These are phyloP conservation scores for Cladosporium austrohemisphaericum DNA, from an alignment of 2,329 filamentous ascomycete species.

Conservation along the genomic window DNA sequence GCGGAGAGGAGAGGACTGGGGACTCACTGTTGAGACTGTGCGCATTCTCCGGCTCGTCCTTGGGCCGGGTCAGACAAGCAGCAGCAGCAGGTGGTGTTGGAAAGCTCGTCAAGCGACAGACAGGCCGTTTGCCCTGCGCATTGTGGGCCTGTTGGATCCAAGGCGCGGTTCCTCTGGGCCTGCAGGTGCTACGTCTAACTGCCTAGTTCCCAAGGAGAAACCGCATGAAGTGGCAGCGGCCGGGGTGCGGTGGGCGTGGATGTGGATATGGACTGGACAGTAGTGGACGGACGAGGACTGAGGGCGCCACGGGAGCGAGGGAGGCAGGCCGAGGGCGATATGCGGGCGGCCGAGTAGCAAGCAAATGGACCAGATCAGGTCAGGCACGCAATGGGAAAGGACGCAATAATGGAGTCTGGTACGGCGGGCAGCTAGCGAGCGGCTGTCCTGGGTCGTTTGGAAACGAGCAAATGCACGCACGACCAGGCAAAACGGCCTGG, in stretches of 20 bases:
- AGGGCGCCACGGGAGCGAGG: background rate
- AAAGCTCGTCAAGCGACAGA: constrained; percentile 9
- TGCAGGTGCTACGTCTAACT: background rate
- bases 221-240: constrained; percentile 4
- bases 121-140: constrained; percentile 12
- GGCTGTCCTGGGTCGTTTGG: background rate
- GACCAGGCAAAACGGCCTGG: no score
- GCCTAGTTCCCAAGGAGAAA: background rate
- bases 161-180: constrained; percentile 13
- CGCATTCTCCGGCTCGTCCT: constrained; percentile 18
- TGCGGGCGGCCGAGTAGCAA: constrained; percentile 4
- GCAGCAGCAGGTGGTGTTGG: background rate
- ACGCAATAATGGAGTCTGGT: background rate
- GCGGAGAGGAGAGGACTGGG: background rate
- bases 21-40: constrained; percentile 19
- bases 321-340: background rate
- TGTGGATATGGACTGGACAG: no score
- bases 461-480: background rate
- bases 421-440: background rate
- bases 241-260: background rate
- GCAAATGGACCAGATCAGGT: background rate
- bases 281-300: no score
- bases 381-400: background rate
- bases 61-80: background rate
- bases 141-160: constrained; percentile 12